Conservation (phyloP, 2,329 filamentous ascomycete genomes). For the Neonectria punicea region DNA sequence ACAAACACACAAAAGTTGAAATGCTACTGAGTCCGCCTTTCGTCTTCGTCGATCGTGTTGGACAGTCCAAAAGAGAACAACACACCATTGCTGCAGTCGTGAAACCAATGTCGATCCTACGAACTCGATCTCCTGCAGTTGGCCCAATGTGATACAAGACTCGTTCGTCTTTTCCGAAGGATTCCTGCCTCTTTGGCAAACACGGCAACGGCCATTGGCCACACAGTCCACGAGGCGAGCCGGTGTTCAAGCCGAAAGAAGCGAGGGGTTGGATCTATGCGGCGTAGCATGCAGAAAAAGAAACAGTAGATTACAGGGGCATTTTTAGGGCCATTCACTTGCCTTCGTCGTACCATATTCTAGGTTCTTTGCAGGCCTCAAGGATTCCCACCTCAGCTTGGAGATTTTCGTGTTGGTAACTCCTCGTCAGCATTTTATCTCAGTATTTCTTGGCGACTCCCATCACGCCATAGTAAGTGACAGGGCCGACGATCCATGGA, state of each 20-base stretch:
- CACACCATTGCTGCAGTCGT: neutral
- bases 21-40: neutral
- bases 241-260: neutral
- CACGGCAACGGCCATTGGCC: neutral
- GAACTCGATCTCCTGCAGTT: neutral
- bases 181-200: neutral
- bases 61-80: neutral
- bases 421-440: neutral
- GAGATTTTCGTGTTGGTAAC: neutral
- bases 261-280: conserved; percentile 8
- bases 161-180: neutral
- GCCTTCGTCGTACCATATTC: conserved; percentile 6
- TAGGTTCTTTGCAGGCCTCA: neutral
- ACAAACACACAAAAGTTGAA: neutral
- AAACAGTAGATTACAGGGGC: neutral
- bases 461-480: neutral
- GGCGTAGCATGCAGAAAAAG: neutral
- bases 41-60: neutral
- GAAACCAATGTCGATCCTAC: neutral
- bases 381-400: neutral
- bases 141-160: neutral
- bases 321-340: neutral
- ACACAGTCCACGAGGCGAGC: neutral
- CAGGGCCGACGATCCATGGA: neutral
- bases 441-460: neutral